A percentile compares a stretch with the other conserved stretches of the same genome.
These are phyloP conservation scores for Apiotrichum montevideense DNA, from an alignment of 1,284 basidiomycete genomes.

Conservation along the genomic window DNA sequence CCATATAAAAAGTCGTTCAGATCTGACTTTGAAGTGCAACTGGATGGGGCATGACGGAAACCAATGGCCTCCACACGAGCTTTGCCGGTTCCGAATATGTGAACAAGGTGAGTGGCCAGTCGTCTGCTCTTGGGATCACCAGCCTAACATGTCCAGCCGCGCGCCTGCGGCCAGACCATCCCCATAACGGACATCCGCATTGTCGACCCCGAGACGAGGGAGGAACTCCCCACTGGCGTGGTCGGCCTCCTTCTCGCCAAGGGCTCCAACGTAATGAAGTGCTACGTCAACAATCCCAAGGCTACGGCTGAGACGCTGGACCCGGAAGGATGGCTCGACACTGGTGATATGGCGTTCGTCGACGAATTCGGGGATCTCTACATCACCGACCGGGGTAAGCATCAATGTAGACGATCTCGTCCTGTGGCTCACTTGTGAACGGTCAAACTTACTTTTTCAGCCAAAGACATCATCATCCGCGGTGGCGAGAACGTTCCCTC, in stretches of 20 bases:
- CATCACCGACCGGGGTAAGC: conserved; percentile 30
- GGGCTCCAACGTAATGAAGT: conserved; percentile 42
- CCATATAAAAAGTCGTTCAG: conserved; percentile 18
- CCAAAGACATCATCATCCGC: conserved; percentile 43
- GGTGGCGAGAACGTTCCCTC: conserved; percentile 41
- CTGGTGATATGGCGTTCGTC: conserved; percentile 33
- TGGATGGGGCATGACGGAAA: conserved; percentile 43
- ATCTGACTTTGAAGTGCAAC: conserved; percentile 23
- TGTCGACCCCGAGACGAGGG: conserved; percentile 27
- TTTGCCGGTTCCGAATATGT: conserved; percentile 36
- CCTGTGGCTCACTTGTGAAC: neutral
- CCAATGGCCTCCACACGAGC: conserved; percentile 33
- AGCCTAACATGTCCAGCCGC: neutral
- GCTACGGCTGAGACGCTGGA: conserved; percentile 32
- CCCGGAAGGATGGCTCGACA: conserved; percentile 37
- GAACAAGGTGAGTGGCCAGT: conserved; percentile 5
- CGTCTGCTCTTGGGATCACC: no score
- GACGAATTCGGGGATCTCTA: conserved; percentile 36
- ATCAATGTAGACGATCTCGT: neutral
- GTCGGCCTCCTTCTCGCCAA: conserved; percentile 29
- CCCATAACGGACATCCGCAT: conserved; percentile 33
- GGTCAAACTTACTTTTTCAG: neutral
- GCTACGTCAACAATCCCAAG: conserved; percentile 34
- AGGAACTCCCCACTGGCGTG: conserved; percentile 19
- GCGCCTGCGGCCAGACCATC: conserved; percentile 23